Evolutionary conservation across 768 basidiomycete species (phyloP).

Genomic region (Lenzites betulinus): DNA sequence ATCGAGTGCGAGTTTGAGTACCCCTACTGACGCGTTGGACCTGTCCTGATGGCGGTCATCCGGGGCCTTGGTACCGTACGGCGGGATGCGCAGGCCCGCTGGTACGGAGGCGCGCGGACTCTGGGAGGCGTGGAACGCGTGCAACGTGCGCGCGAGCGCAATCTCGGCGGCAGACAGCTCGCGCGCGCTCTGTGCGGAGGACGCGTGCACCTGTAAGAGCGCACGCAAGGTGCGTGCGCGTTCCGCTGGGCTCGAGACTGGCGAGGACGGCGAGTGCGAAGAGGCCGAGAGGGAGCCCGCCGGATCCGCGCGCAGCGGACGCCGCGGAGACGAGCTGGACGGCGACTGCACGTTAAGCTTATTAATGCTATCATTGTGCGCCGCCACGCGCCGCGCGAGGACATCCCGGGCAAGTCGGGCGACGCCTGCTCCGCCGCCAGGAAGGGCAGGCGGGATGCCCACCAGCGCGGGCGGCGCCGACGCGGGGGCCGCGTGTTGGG

Average conservation of each 20-base stretch:
- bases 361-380: too few species aligned
- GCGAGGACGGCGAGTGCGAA: too few species aligned
- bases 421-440: background rate
- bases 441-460: too few species aligned
- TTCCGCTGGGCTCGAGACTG: too few species aligned
- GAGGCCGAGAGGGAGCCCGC: background rate
- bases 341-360: background rate
- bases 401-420: constrained; percentile 2
- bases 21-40: too few species aligned
- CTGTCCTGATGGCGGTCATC: too few species aligned
- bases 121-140: background rate
- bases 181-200: too few species aligned
- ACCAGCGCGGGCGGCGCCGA: background rate
- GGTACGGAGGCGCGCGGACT: background rate
- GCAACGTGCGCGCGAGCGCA: background rate
- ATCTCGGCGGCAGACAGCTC: background rate
- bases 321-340: constrained; percentile 9
- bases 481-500: background rate
- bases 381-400: background rate
- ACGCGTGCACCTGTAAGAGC: too few species aligned
- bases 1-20: too few species aligned
- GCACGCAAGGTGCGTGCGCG: background rate
- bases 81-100: too few species aligned
- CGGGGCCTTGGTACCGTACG: background rate
- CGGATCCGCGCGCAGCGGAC: background rate